Evolutionary conservation across 2,329 filamentous ascomycete species (phyloP), one percentile per base, ranked within the genome.

Genomic region (Talaromyces piceae): DNA sequence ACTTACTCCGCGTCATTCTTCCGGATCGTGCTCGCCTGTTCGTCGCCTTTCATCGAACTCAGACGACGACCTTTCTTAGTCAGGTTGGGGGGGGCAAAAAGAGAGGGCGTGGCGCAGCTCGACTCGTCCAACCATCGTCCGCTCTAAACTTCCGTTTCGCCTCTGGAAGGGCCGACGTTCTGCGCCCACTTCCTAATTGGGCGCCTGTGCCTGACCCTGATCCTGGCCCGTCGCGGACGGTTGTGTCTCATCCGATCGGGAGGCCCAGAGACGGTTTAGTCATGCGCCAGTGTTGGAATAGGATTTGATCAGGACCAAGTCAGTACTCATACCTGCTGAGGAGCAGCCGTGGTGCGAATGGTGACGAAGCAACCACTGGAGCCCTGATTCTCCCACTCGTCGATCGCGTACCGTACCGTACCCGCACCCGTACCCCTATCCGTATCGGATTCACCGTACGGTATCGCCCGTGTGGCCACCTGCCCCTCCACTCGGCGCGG

Each of bases 391-490:
- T 4, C 41, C 41, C 20, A 5, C 41, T 7, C 41, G 23, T 25
- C 31, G 41, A 25, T 47, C 45, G 20, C 45, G 28, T 27, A 47
- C 27, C 45, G 45, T 37, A 37, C 16, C 33, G 33, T 37, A 37
- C 33, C 33, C n/a, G 16, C 33, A n/a, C n/a, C n/a, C n/a, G n/a
- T n/a, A n/a, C n/a, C n/a, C n/a, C n/a, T n/a, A n/a, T n/a, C n/a
- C n/a, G n/a, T n/a, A 23, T n/a, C 45, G 5, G 13, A 3, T 11
- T 37, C 33, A 37, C 33, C 33, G 33, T 37, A 37, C 33, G 33
- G 16, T 37, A 37, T 18, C 16, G 16, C 33, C 31, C 13, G 31
- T 33, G 31, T 16, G 31, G 31, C n/a, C 31, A 5, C 33, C 33
- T 37, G n/a, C n/a, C n/a, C n/a, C n/a, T n/a, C n/a, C n/a, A n/a